Percentiles rank a stretch among this genome's conserved stretches.
phyloP scores from a whole-genome alignment of 139 green algal genomes.

The Chlamydomonas schloesseri region DNA sequence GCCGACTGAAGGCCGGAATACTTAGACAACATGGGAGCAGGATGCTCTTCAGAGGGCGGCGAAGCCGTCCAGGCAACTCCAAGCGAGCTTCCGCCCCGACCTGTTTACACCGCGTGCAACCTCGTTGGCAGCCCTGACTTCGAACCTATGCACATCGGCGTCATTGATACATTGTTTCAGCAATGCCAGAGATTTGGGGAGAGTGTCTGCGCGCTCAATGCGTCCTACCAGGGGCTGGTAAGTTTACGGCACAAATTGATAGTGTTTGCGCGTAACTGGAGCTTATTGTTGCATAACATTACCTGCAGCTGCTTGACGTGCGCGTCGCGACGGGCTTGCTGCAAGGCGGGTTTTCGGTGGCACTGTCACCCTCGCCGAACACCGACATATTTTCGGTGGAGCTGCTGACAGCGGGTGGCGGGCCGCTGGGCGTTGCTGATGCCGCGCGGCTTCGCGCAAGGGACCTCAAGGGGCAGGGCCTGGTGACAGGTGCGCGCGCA shows the following conservation, averaged over 20 bases:
- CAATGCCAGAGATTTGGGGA: no score
- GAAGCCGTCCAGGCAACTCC: background rate
- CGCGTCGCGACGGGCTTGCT: background rate
- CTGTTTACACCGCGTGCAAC: background rate
- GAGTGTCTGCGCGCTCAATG: background rate
- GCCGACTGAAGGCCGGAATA: no score
- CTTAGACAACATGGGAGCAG: background rate
- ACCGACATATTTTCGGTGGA: conserved; percentile 14
- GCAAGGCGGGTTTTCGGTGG: background rate
- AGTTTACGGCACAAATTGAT: no score
- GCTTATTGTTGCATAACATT: no score
- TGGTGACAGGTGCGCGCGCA: background rate
- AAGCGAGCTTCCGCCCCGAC: background rate
- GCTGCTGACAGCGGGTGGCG: background rate
- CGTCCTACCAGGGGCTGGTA: background rate
- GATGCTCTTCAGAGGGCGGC: background rate
- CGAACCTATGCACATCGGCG: background rate
- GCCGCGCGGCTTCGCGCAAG: background rate
- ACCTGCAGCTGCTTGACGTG: background rate
- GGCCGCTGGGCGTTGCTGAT: background rate
- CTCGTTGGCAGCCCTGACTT: background rate
- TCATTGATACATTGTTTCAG: background rate
- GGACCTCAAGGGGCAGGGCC: background rate
- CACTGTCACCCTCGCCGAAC: background rate
- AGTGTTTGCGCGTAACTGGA: no score